A percentile compares a stretch with the other conserved stretches of the same genome.
phyloP scores from a whole-genome alignment of 345 rosid species.

The Populus nigra region DNA sequence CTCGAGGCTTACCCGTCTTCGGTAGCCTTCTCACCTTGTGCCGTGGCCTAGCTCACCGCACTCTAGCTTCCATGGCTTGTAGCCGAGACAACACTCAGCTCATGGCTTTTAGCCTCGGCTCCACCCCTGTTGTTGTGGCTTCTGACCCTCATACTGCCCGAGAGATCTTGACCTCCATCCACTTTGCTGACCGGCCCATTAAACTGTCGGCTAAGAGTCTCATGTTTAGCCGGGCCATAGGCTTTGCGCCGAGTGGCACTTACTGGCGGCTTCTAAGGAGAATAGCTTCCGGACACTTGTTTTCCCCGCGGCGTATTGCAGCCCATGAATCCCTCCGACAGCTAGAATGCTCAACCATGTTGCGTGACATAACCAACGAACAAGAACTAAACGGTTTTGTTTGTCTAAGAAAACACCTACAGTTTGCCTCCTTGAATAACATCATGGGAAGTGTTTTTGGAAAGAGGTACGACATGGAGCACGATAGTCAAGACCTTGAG shows the following conservation, averaged over 20 bases:
- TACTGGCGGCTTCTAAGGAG: slow-evolving; percentile 79
- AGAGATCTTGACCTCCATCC: slow-evolving; percentile 64
- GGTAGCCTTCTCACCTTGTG: slow-evolving; percentile 68
- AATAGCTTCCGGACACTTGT: slow-evolving; percentile 74
- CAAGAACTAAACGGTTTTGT: slow-evolving; percentile 43
- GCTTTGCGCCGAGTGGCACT: slow-evolving; percentile 81
- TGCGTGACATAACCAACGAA: slow-evolving; percentile 39
- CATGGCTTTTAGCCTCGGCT: slow-evolving; percentile 88
- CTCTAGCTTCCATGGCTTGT: slow-evolving; percentile 64
- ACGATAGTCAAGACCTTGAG: slow-evolving; percentile 37
- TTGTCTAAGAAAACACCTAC: slow-evolving; percentile 59
- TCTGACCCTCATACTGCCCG: slow-evolving; percentile 66
- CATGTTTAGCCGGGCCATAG: slow-evolving; percentile 87
- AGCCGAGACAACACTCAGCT: slow-evolving; percentile 39
- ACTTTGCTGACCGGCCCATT: slow-evolving; percentile 81
- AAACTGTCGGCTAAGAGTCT: slow-evolving; percentile 75
- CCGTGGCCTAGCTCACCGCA: slow-evolving; percentile 67
- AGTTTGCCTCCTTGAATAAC: slow-evolving; percentile 69
- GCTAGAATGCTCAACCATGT: slow-evolving; percentile 49
- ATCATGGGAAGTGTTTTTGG: slow-evolving; percentile 93
- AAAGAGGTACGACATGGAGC: slow-evolving; percentile 39
- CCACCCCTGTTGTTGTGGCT: slow-evolving; percentile 62
- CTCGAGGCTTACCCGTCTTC: slow-evolving; percentile 65
- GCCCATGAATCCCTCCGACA: slow-evolving; percentile 65
- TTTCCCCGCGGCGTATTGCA: slow-evolving; percentile 57